Base-by-base conservation (phyloP, 192 early-diverging fungal genomes). In the Coemansia sp. region DNA sequence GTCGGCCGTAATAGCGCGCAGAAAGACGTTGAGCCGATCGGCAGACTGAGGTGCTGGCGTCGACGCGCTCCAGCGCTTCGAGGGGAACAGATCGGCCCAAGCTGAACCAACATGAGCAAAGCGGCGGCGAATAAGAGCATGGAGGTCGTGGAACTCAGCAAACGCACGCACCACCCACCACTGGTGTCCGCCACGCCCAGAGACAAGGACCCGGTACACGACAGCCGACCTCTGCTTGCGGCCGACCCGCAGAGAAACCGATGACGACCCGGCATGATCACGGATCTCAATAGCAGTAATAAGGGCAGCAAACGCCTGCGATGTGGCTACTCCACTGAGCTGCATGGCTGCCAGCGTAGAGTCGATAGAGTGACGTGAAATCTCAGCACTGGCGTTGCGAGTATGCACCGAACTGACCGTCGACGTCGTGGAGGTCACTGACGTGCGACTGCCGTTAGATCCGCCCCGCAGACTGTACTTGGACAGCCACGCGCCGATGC, bases 71-170 rank as follows among this genome's bases (percentile, higher is more conserved):
- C 82, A 70, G 65, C 78, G 77, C 62, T 73, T 74, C 40, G 53
- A 60, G 0, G 82, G 82, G 32, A 84, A 84, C 67, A 75, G 35
- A 18, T 76, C 74, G 58, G 58, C 64, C 79, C 73, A 74, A 11
- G 67, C 47, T 18, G 65, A 35, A n/a, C 65, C 55, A 7, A 24
- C 53, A 41, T 72, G 61, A 8, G 73, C 71, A 64, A 67, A 73
- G 27, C 49, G 71, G 44, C 75, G 71, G 20, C 65, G 62, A 18
- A 84, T 64, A 18, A 58, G 59, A 0, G 34, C 24, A 56, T 45
- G 73, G 22, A 84, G 74, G 13, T 84, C 70, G 64, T 79, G 45
- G 61, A 84, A 84, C 65, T 84, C 82, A 67, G 74, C 76, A 72
- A 80, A 84, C 39, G 71, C 69, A 12, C 77, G 71, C 38, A 71